Conservation (phyloP, 441 rosid species). For the Lepidium campestre region DNA sequence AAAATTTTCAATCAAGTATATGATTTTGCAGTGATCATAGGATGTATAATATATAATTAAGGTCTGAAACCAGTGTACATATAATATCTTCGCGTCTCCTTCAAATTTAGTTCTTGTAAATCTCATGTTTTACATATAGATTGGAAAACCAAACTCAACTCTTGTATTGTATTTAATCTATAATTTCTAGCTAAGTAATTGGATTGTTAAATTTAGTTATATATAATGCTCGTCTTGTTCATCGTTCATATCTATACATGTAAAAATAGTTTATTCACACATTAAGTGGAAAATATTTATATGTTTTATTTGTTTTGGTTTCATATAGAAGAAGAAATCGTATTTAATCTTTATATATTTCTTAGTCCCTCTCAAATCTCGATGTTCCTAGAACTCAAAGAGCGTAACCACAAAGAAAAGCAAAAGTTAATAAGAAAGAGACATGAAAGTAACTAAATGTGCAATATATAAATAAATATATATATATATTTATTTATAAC, state of each 20-base stretch:
- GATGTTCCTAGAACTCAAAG: slow-evolving; percentile 22
- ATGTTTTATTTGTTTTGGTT: background rate
- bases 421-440: slow-evolving; percentile 22
- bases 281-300: too few species aligned
- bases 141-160: background rate
- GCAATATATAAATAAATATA: slow-evolving; percentile 11
- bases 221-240: background rate
- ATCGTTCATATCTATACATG: background rate
- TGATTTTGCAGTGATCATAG: background rate
- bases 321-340: background rate
- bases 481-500: too few species aligned
- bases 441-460: slow-evolving; percentile 9
- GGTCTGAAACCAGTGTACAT: background rate
- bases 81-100: background rate
- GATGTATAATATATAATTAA: background rate
- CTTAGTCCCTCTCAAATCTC: slow-evolving; percentile 14
- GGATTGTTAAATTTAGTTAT: too few species aligned
- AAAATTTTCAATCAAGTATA: background rate
- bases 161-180: background rate
- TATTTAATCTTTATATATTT: background rate
- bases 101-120: background rate
- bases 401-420: slow-evolving; percentile 23
- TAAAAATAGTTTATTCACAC: background rate
- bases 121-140: background rate
- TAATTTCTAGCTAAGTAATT: background rate